Base-by-base conservation (phyloP, 768 basidiomycete species). In the Tulasnella sp. region DNA sequence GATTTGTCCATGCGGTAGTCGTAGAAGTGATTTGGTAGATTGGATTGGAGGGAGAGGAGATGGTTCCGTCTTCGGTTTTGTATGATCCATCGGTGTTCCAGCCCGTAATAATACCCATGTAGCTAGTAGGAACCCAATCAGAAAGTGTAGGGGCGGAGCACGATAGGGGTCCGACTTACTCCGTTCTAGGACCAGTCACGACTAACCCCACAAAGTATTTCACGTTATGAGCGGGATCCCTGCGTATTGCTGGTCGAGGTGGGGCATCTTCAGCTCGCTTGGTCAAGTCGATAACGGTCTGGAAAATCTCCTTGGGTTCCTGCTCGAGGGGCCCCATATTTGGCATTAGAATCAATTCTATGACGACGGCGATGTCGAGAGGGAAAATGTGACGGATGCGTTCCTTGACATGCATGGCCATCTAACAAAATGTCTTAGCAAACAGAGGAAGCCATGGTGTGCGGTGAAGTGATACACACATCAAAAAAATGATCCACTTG, bases 151-250 rank as follows among this genome's bases (percentile, higher is more conserved):
- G 19, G 21, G 9, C 24, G 27, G 31, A 8, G 40, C 36, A 21
- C 7, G 7, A 75, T 21, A 42, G 16, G 18, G 10, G 46, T 24
- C 10, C 31, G 31, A 68, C 62, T 68, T 36, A 81, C 89, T 88
- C 8, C 83, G 27, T 19, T 31, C 27, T 34, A 12, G 34, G 19
- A 19, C 62, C 62, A 68, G 82, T 82, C 78, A 89, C 88, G 39
- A 87, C 83, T 87, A 88, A 87, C 16, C 90, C 89, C 40, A 89
- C 88, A 79, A 88, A 89, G 82, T 87, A 85, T 81, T 85, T 84
- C 16, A 89, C 78, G 2, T 56, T 71, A 31, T 56, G 39, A 62
- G 46, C 21, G 74, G 56, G 75, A 82, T 19, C 86, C 85, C 40
- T 82, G 18, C 83, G 82, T 34, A 82, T 82, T n/a, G 81, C 48